Evolutionary conservation across 2,329 filamentous ascomycete genomes (phyloP).

Genomic region (Ilyonectria mors-panacis): DNA sequence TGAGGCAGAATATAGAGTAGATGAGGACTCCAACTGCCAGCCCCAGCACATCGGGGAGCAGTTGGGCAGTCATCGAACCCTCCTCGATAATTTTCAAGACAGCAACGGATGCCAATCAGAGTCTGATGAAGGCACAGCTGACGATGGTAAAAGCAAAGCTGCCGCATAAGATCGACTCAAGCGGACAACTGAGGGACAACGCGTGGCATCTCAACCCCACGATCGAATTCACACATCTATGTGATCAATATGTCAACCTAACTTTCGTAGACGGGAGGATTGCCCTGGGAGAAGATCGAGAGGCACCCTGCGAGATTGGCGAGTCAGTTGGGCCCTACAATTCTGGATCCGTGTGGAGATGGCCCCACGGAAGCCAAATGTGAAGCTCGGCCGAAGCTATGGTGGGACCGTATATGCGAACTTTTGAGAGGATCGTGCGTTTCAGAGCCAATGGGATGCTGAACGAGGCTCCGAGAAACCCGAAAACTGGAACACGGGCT

Average conservation of each 20-base stretch:
- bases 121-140: background rate
- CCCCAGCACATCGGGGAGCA: constrained; percentile 19
- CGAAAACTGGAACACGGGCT: background rate
- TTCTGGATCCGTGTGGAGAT: constrained; percentile 24
- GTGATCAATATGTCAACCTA: background rate
- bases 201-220: constrained; percentile 1
- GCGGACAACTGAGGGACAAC: constrained; percentile 1
- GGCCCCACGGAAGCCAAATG: constrained; percentile 20
- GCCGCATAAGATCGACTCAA: background rate
- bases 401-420: constrained; percentile 15
- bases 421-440: constrained; percentile 1
- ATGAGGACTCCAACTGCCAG: constrained; percentile 26
- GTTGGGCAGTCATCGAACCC: constrained; percentile 16
- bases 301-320: constrained; percentile 16
- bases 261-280: background rate
- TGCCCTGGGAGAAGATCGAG: constrained; percentile 11
- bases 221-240: constrained; percentile 5
- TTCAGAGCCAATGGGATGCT: constrained; percentile 9
- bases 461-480: background rate
- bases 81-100: background rate
- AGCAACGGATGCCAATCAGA: background rate
- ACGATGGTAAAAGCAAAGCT: background rate
- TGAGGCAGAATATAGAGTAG: constrained; percentile 24
- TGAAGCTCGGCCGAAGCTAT: constrained; percentile 24
- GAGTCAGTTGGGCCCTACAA: constrained; percentile 22